Evolutionary conservation across 345 rosid species (phyloP).

Genomic region (Bruguiera gymnorhiza): DNA sequence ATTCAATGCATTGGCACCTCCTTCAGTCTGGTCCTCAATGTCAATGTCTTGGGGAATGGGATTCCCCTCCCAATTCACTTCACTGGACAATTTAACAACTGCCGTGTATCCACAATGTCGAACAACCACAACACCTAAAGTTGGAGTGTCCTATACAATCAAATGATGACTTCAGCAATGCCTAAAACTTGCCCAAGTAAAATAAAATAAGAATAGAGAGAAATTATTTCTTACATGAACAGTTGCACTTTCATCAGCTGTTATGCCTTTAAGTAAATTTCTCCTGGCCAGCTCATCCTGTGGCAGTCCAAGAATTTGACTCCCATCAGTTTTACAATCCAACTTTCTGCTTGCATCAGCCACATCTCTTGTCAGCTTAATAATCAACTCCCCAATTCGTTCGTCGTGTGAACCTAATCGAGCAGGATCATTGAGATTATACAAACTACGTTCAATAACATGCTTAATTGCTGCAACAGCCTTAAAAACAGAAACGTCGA

Average conservation of each 20-base stretch:
- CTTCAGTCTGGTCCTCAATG: conserved; percentile 34
- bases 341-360: conserved; percentile 28
- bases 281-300: conserved; percentile 34
- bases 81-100: conserved; percentile 30
- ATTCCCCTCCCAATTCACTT: conserved; percentile 26
- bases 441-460: conserved; percentile 14
- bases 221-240: conserved; percentile 27
- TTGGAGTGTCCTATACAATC: conserved; percentile 34
- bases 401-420: conserved; percentile 17
- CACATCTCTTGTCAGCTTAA: conserved; percentile 23
- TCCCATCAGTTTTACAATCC: conserved; percentile 33
- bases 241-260: conserved; percentile 37
- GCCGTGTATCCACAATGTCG: conserved; percentile 35
- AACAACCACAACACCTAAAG: conserved; percentile 34
- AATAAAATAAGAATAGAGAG: conserved; percentile 21
- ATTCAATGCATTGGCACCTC: conserved; percentile 35
- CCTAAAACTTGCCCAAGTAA: conserved; percentile 25
- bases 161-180: conserved; percentile 29
- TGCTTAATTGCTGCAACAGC: conserved; percentile 26
- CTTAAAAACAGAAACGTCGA: conserved; percentile 30
- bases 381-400: conserved; percentile 26
- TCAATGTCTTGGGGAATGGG: conserved; percentile 26
- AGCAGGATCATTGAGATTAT: conserved; percentile 9
- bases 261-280: conserved; percentile 34
- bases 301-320: conserved; percentile 27